A percentile compares a stretch with the other conserved stretches of the same genome.
Evolutionary conservation across 257 asterid genomes (phyloP).

Genomic region (Solanum gracilifrons): DNA sequence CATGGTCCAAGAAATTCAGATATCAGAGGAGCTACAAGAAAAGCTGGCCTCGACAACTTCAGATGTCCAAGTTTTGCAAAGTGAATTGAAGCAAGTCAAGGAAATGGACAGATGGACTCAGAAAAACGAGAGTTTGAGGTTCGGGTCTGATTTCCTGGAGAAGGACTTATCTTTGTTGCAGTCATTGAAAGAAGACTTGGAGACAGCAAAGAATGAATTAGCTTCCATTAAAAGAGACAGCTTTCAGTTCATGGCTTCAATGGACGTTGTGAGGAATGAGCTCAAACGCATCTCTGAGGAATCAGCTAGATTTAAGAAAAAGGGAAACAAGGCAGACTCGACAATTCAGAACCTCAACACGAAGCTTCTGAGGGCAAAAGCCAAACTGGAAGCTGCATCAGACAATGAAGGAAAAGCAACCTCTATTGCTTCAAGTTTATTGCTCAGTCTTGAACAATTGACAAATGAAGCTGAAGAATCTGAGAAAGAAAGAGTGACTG

Average conservation of each 20-base stretch:
- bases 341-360: constrained; percentile 48
- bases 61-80: constrained; percentile 40
- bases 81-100: constrained; percentile 39
- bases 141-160: neutral
- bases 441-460: constrained; percentile 39
- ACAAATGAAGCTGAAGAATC: constrained; percentile 42
- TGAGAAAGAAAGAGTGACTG: constrained; percentile 26
- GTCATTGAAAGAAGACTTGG: constrained; percentile 38
- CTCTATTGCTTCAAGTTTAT: constrained; percentile 37
- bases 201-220: constrained; percentile 38
- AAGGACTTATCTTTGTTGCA: constrained; percentile 14
- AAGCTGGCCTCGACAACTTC: constrained; percentile 34
- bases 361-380: constrained; percentile 57
- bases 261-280: constrained; percentile 58
- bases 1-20: constrained; percentile 24
- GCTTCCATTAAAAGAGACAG: constrained; percentile 36
- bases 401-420: constrained; percentile 49
- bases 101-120: constrained; percentile 25
- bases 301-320: constrained; percentile 33
- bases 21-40: constrained; percentile 28
- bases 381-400: constrained; percentile 52
- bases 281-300: constrained; percentile 40
- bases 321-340: constrained; percentile 42
- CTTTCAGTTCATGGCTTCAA: constrained; percentile 71
- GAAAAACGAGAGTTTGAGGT: neutral